Conservation (phyloP, 345 rosid species). For the Angophora floribunda region DNA sequence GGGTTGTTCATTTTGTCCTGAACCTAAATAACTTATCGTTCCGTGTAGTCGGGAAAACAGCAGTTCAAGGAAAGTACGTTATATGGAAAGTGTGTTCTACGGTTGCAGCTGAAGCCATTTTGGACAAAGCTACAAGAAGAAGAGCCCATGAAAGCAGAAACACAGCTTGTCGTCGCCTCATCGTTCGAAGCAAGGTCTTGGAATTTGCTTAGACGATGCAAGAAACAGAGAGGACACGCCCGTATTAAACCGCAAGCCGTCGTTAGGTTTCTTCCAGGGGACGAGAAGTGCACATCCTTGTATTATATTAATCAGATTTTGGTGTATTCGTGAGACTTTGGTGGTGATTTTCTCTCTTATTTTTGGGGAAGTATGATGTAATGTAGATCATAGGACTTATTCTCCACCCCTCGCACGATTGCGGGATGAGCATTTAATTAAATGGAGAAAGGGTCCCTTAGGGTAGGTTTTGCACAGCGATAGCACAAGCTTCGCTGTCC, state of each 20-base stretch:
- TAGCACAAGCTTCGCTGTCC: neutral
- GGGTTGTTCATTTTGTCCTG: too few species aligned
- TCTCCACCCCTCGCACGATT: neutral
- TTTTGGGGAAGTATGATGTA: neutral
- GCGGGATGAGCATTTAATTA: neutral
- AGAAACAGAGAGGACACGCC: neutral
- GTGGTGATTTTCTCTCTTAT: neutral
- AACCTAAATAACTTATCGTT: neutral
- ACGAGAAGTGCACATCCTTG: neutral
- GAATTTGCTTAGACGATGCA: neutral
- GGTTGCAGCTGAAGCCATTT: constrained; percentile 46
- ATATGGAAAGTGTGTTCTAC: constrained; percentile 73
- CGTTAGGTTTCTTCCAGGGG: neutral
- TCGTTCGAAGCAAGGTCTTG: neutral
- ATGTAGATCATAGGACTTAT: neutral
- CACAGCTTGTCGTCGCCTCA: constrained; percentile 10
- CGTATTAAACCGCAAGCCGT: neutral
- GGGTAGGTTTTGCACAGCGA: neutral
- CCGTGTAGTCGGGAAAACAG: neutral
- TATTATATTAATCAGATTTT: neutral
- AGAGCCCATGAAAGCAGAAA: constrained; percentile 2
- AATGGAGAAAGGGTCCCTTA: neutral
- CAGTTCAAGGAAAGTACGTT: constrained; percentile 1
- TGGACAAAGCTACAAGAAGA: constrained; percentile 15
- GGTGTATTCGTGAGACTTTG: neutral